Evolutionary conservation across 371 early-diverging fungal species (phyloP), one percentile per base, ranked within the genome.

Genomic region (Phascolomyces articulosus): DNA sequence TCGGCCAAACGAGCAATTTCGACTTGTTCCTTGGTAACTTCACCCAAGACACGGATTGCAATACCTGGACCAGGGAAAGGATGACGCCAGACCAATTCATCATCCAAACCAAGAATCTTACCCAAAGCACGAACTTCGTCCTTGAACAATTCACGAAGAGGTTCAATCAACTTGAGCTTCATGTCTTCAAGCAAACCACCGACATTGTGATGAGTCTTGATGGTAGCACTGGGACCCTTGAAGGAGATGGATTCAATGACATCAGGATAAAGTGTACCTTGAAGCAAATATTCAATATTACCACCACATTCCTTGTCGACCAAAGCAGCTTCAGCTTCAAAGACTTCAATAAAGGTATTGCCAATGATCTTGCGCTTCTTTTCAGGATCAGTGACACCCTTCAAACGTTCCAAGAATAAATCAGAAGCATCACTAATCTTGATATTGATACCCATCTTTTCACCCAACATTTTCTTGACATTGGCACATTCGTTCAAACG

Each of bases 1-100:
- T 98, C 98, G 48, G 97, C 98, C 40, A 90, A 86, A 62, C 95
- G 92, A 49, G 92, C 97, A 78, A 98, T 98, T 61, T 85, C 88
- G 24, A 98, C 96, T 79, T 98, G 96, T 63, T 86, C 85, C 41
- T 81, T 88, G 53, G 96, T 95, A 48, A 96, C 97, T 81, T 97
- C 98, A 60, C 98, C 98, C 9, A 98, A 79, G 27, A 96, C 87
- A 72, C 98, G 93, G 77, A 98, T 98, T 56, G 98, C 98, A 73
- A 98, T 94, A 72, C 97, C 98, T 40, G 98, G 98, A 28, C 98
- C 98, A 62, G 98, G 98, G 95, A 98, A 98, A 41, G 98, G 98
- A 73, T 98, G 98, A 66, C 98, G 93, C 97, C 97, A 98, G 68
- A 98, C 88, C 55, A 98, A 84, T 53, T 98, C 97, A 61, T 95